These are phyloP conservation scores for Aspergillus affinis DNA, from an alignment of 495 filamentous ascomycete species.

Conservation along the genomic window DNA sequence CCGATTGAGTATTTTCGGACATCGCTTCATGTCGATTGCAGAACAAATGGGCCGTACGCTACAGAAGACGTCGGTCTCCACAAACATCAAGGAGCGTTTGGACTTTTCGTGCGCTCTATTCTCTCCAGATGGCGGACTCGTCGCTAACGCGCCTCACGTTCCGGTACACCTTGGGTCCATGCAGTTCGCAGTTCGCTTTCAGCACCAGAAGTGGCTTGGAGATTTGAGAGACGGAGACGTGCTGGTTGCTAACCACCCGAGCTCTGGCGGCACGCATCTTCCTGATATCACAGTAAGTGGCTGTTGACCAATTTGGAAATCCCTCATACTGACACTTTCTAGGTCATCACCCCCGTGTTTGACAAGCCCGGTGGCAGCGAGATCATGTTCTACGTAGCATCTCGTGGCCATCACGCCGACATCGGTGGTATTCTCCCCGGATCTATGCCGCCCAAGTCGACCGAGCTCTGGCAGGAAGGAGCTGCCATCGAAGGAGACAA, in stretches of 20 bases:
- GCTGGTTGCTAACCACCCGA: constrained; percentile 92
- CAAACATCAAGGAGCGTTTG: constrained; percentile 95
- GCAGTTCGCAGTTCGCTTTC: constrained; percentile 92
- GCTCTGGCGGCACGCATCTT: constrained; percentile 83
- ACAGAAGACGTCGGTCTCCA: constrained; percentile 96
- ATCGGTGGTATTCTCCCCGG: constrained; percentile 96
- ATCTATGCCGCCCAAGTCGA: constrained; percentile 94
- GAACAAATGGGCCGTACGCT: constrained; percentile 96
- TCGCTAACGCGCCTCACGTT: constrained; percentile 93
- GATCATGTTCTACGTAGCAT: constrained; percentile 96
- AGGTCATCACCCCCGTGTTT: constrained; percentile 83
- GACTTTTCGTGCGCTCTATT: constrained; percentile 98
- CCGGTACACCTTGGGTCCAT: constrained; percentile 91
- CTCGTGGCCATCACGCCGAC: constrained; percentile 92
- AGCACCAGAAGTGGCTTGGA: constrained; percentile 88
- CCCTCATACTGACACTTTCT: neutral
- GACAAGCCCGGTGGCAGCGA: constrained; percentile 62
- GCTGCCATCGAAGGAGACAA: constrained; percentile 93
- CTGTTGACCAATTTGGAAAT: neutral
- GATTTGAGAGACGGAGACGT: constrained; percentile 91
- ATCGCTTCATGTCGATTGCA: constrained; percentile 98
- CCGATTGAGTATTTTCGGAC: constrained; percentile 91
- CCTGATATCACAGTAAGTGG: constrained; percentile 83
- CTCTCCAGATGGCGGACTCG: constrained; percentile 83
- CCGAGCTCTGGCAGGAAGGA: constrained; percentile 92